phyloP scores from a whole-genome alignment of 352 stramenopile species.

The Phytophthora ohioensis region DNA sequence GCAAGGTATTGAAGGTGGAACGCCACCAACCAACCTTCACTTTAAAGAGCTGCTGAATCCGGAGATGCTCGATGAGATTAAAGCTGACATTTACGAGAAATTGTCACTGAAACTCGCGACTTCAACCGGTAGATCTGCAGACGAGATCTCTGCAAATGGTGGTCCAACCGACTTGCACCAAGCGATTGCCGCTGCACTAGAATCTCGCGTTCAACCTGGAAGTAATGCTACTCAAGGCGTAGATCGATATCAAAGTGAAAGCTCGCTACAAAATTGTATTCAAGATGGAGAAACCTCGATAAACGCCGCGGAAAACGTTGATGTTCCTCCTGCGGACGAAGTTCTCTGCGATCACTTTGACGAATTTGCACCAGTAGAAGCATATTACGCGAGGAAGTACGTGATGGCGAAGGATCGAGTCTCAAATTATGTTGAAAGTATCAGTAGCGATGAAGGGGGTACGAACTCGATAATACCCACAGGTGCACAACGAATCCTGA shows the following conservation, averaged over 20 bases:
- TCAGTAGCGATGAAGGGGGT: constrained; percentile 18
- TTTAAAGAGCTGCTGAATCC: constrained; percentile 64
- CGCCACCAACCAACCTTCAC: constrained; percentile 40
- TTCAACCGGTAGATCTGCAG: constrained; percentile 4
- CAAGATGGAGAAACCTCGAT: constrained; percentile 4
- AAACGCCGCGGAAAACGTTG: background rate
- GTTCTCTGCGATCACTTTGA: constrained; percentile 55
- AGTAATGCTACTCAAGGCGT: constrained; percentile 27
- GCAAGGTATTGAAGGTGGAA: constrained; percentile 1
- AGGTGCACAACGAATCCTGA: constrained; percentile 57
- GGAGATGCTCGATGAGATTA: constrained; percentile 65
- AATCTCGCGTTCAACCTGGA: constrained; percentile 58
- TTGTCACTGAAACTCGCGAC: constrained; percentile 50
- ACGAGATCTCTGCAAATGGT: constrained; percentile 14
- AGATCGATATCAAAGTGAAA: constrained; percentile 6
- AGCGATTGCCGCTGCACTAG: constrained; percentile 56
- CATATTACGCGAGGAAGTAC: constrained; percentile 58
- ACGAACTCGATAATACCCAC: constrained; percentile 11
- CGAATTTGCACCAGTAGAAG: constrained; percentile 56
- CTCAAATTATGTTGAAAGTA: constrained; percentile 27
- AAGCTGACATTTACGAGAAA: constrained; percentile 68
- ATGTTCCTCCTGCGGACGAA: constrained; percentile 32
- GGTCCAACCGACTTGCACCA: constrained; percentile 52
- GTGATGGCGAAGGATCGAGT: constrained; percentile 46
- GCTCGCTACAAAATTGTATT: background rate